Conservation (phyloP, 2,329 filamentous ascomycete species). For the Ilyonectria mors-panacis region DNA sequence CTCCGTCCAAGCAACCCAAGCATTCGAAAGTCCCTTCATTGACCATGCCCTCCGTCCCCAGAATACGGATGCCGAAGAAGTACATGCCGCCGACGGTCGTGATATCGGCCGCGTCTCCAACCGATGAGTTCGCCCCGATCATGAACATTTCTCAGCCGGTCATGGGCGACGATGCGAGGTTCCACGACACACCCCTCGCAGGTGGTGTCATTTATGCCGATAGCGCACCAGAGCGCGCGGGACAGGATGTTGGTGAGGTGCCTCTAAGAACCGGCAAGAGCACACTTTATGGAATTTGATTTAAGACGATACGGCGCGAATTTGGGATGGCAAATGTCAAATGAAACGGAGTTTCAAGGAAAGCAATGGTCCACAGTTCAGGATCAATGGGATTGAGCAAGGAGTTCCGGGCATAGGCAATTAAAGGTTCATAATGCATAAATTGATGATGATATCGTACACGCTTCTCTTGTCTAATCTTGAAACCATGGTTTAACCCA, state of each 20-base stretch:
- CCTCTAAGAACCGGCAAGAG: conserved; percentile 55
- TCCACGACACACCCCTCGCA: conserved; percentile 44
- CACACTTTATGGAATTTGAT: conserved; percentile 51
- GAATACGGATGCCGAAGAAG: conserved; percentile 58
- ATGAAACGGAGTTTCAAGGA: conserved; percentile 20
- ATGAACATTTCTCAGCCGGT: conserved; percentile 52
- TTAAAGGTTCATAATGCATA: conserved; percentile 5
- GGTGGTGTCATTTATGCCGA: conserved; percentile 26
- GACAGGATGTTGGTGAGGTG: conserved; percentile 41
- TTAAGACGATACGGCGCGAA: neutral
- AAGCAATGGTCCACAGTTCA: conserved; percentile 5
- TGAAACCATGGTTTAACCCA: conserved; percentile 63
- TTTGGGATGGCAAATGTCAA: conserved; percentile 11
- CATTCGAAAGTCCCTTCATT: conserved; percentile 53
- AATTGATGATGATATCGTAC: neutral
- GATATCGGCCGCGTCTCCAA: conserved; percentile 49
- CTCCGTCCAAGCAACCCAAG: conserved; percentile 37
- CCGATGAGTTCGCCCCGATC: conserved; percentile 30
- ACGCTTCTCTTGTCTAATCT: neutral
- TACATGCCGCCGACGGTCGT: conserved; percentile 57
- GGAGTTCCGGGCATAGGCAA: conserved; percentile 17
- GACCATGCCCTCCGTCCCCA: conserved; percentile 55
- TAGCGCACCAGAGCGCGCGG: neutral
- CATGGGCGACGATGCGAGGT: conserved; percentile 44
- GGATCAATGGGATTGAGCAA: conserved; percentile 15